Conservation (phyloP, 73 alveolate species). For the Tetrahymena thermophila region DNA sequence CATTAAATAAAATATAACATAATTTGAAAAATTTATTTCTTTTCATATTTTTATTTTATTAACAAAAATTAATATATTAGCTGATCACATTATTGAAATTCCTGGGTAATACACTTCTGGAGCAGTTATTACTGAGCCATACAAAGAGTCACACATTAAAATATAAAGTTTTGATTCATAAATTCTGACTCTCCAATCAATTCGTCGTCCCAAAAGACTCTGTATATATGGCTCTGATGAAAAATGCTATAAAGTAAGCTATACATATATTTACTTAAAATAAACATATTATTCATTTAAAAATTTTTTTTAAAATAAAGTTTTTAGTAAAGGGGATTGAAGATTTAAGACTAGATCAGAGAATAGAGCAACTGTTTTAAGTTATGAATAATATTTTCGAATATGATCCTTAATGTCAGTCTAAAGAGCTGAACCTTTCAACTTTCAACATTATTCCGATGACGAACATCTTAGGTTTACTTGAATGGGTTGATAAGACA, state of each 20-base stretch:
- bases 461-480: constrained; percentile 88
- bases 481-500: constrained; percentile 97
- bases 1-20: neutral
- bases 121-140: constrained; percentile 54
- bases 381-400: constrained; percentile 87
- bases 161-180: constrained; percentile 83
- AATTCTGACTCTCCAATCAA: constrained; percentile 82
- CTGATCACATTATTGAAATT: constrained; percentile 67
- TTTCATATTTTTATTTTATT: neutral
- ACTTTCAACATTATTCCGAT: constrained; percentile 95
- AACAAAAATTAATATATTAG: neutral
- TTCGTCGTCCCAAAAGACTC: constrained; percentile 91
- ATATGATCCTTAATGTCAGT: constrained; percentile 74
- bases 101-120: constrained; percentile 74
- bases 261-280: neutral
- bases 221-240: constrained; percentile 95
- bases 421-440: constrained; percentile 66
- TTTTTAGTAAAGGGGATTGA: constrained; percentile 97
- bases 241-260: constrained; percentile 66
- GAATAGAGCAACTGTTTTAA: constrained; percentile 88
- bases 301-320: neutral
- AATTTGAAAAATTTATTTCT: neutral
- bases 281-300: neutral
- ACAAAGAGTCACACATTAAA: constrained; percentile 63
- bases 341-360: constrained; percentile 93